Conservation (phyloP, 768 basidiomycete genomes). For the Zangia roseola region DNA sequence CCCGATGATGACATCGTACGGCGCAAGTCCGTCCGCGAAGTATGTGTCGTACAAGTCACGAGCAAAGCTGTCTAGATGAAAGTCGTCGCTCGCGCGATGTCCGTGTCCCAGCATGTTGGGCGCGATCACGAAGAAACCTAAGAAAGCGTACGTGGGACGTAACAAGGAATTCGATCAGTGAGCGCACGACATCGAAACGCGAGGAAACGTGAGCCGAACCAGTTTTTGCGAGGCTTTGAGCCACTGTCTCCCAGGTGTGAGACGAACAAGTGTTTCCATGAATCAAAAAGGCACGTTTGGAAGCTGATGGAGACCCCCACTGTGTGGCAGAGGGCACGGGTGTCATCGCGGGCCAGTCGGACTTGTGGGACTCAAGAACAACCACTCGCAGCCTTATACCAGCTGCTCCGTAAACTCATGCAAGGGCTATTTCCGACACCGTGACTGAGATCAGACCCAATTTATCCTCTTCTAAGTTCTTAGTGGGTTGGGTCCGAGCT, state of each 20-base stretch:
- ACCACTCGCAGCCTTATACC: neutral
- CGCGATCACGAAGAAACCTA: conserved; percentile 14
- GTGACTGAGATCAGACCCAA: neutral
- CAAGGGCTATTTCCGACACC: conserved; percentile 4
- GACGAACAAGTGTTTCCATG: conserved; percentile 11
- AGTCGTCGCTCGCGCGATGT: conserved; percentile 7
- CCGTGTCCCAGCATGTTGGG: conserved; percentile 20
- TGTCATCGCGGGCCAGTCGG: conserved; percentile 6
- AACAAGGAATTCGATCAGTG: too few relatives aligned
- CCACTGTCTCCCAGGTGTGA: conserved; percentile 15
- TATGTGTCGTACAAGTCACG: conserved; percentile 16
- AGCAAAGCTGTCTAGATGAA: conserved; percentile 10
- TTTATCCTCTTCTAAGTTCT: too few relatives aligned
- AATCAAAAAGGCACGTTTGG: conserved; percentile 17
- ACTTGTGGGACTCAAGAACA: too few relatives aligned
- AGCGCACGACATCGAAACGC: too few relatives aligned
- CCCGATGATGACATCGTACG: conserved; percentile 18
- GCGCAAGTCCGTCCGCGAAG: conserved; percentile 4
- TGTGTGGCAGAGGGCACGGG: conserved; percentile 15
- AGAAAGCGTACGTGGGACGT: too few relatives aligned
- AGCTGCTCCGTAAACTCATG: neutral
- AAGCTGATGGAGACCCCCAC: conserved; percentile 13
- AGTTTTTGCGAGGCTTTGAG: conserved; percentile 4
- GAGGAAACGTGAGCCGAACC: conserved; percentile 1
- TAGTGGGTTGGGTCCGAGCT: too few relatives aligned